phyloP scores from a whole-genome alignment of 75 land plant genomes.

The Cupressus sempervirens region DNA sequence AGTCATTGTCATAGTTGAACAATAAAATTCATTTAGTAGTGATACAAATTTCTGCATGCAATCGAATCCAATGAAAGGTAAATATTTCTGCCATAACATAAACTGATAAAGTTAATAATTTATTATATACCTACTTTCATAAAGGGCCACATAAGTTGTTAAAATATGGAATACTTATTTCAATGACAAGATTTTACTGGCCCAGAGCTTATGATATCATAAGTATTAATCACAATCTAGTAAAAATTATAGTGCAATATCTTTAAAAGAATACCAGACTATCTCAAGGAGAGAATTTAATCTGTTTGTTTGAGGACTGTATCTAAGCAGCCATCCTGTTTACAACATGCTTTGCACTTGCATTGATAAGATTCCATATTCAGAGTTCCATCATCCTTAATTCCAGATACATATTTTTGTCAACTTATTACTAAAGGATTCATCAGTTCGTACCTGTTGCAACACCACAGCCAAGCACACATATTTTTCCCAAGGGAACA shows the following conservation, averaged over 20 bases:
- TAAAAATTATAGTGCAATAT: neutral
- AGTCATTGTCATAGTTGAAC: no score
- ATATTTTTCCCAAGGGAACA: conserved; percentile 77
- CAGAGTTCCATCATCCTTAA: neutral
- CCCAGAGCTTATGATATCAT: neutral
- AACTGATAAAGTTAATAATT: neutral
- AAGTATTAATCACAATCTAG: neutral
- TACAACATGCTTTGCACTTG: neutral
- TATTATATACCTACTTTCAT: neutral
- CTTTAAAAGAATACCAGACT: neutral
- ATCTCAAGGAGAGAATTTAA: neutral
- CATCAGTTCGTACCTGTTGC: conserved; percentile 59
- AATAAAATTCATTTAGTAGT: neutral
- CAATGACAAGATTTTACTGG: neutral
- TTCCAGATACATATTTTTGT: neutral
- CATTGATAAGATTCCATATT: neutral
- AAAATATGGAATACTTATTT: neutral
- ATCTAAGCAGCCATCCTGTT: neutral
- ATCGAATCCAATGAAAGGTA: neutral
- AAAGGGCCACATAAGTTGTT: neutral
- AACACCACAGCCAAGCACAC: conserved; percentile 87
- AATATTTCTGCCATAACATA: neutral
- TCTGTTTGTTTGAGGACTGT: neutral
- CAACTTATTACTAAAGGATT: neutral
- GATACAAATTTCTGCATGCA: neutral